Evolutionary conservation across 106 monocot genomes (phyloP), one percentile per base, ranked within the genome.

Genomic region (Platanthera guangdongensis): DNA sequence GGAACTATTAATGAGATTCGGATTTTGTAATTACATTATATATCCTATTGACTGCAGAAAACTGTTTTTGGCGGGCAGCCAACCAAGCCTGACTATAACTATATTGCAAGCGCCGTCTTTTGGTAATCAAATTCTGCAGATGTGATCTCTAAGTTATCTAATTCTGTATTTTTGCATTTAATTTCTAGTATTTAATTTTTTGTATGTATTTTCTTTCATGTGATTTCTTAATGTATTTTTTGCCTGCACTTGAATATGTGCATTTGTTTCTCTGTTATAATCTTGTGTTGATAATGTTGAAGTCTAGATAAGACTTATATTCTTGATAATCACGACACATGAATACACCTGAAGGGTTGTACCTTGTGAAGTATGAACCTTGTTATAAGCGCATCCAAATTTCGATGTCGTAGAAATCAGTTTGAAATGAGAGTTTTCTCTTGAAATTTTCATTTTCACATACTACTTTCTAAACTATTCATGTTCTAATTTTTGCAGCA

Each of bases 1-100:
- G 46, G 46, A 46, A 48, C 70, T 16, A 47, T 70, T 51, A 72
- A 50, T 72, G 18, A 4, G 3, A 51, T 72, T 21, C 10, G 32
- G 5, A 18, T 15, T 51, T 51, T 59, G 54, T 59, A 4, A 50
- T 9, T 59, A 46, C 60, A 46, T 74, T 57, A 73, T 78, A 78
- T 68, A 72, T 64, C 59, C 25, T 63, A 28, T 77, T 79, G 46
- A 8, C 71, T 90, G 70, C 81, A 99, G 99, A 99, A 99, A 99
- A 99, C 99, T 81, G 99, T 99, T 50, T 99, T 94, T 83, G 99
- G 99, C 70, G 94, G 92, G 25, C 90, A 94, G 74, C 94, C 94
- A 57, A 88, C 75, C 51, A 99, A 99, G 74, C 99, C 99, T 74
- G 94, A 99, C 78, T 81, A 94, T 74, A 82, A 50, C 46, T 16